phyloP scores from a whole-genome alignment of 192 early-diverging fungal genomes.

The Coemansia sp. region DNA sequence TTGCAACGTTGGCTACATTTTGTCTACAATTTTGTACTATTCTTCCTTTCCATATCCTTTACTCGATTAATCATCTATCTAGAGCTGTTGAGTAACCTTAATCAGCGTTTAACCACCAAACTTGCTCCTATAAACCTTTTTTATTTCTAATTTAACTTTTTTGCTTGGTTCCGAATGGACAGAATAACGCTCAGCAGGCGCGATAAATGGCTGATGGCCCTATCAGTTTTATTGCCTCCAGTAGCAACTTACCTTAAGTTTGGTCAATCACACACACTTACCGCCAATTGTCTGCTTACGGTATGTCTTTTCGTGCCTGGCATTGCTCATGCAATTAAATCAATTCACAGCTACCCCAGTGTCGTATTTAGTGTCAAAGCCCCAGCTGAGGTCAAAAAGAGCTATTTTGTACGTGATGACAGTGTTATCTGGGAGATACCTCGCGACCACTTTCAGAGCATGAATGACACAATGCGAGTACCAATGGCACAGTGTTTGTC shows the following conservation, averaged over 20 bases:
- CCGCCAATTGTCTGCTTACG: constrained; percentile 35
- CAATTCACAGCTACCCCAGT: constrained; percentile 39
- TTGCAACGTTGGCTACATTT: too few relatives aligned
- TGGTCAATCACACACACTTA: constrained; percentile 34
- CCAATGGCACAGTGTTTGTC: constrained; percentile 22
- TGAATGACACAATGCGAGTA: constrained; percentile 32
- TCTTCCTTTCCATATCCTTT: neutral
- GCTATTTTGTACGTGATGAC: constrained; percentile 14
- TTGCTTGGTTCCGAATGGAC: constrained; percentile 12
- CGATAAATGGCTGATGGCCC: constrained; percentile 32
- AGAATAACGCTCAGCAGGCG: constrained; percentile 39
- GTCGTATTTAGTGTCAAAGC: constrained; percentile 26
- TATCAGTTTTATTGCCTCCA: constrained; percentile 24
- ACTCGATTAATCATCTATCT: too few relatives aligned
- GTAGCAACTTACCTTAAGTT: constrained; percentile 43
- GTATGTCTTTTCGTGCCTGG: constrained; percentile 33
- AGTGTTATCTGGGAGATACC: constrained; percentile 50
- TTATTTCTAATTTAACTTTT: constrained; percentile 1
- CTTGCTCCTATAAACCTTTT: neutral
- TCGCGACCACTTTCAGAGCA: constrained; percentile 36
- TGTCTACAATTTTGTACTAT: neutral
- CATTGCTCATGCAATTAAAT: constrained; percentile 31
- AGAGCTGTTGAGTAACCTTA: too few relatives aligned
- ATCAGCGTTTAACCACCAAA: neutral
- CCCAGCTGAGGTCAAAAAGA: constrained; percentile 12